These are phyloP conservation scores for Penicillium paradoxum DNA, from an alignment of 495 filamentous ascomycete genomes.

Conservation along the genomic window DNA sequence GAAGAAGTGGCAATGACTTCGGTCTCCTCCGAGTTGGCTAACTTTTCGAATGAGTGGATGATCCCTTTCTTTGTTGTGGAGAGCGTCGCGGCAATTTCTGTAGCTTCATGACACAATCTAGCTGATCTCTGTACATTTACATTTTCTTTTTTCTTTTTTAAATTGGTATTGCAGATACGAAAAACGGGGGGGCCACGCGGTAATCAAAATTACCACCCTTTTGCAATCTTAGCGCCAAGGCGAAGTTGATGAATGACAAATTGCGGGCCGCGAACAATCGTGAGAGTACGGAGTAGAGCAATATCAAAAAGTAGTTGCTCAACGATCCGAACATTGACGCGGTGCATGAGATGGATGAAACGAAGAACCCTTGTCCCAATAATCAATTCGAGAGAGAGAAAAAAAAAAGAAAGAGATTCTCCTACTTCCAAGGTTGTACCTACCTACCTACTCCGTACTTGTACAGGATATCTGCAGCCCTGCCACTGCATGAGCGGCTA, in stretches of 20 bases:
- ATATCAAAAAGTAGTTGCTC: not conserved
- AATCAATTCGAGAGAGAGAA: too few species aligned
- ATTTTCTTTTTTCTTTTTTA: constrained; percentile 10
- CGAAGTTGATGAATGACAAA: constrained; percentile 17
- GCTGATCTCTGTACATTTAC: constrained; percentile 13
- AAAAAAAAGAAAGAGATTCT: too few species aligned
- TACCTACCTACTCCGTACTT: not conserved
- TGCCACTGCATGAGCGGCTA: constrained; percentile 17
- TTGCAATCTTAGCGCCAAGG: constrained; percentile 5
- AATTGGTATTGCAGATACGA: constrained; percentile 7
- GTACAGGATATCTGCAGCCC: constrained; percentile 14
- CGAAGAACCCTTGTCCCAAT: too few species aligned
- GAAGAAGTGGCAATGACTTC: constrained; percentile 11
- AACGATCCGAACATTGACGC: not conserved
- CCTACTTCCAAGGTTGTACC: too few species aligned
- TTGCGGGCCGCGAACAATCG: constrained; percentile 6
- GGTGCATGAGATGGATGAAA: not conserved
- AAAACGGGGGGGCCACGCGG: constrained; percentile 6
- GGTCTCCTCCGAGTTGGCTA: not conserved
- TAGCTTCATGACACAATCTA: constrained; percentile 20
- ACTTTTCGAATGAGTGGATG: not conserved
- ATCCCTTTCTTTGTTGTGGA: constrained; percentile 5
- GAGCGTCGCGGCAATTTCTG: not conserved
- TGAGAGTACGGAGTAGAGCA: not conserved
- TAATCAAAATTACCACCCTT: constrained; percentile 9